phyloP scores from a whole-genome alignment of 805 yeast genomes.

The Candida boleticola region DNA sequence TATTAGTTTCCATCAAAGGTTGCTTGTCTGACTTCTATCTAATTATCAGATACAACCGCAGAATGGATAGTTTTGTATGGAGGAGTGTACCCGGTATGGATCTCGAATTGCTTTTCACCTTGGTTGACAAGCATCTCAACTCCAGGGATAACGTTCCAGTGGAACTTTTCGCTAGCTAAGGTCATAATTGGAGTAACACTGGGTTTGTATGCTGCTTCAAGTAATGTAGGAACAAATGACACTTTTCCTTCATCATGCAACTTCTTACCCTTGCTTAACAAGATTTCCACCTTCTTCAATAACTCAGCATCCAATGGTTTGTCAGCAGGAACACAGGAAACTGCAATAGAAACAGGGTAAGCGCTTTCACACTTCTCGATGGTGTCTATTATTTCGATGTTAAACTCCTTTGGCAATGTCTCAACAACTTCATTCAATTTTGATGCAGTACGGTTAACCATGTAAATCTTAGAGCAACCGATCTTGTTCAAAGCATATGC shows the following conservation, averaged over 20 bases:
- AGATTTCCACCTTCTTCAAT: conserved; percentile 45
- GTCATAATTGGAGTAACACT: conserved; percentile 81
- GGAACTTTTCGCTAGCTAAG: conserved; percentile 57
- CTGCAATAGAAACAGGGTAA: conserved; percentile 56
- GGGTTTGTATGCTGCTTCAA: conserved; percentile 97
- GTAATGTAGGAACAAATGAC: conserved; percentile 46
- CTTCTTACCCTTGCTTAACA: conserved; percentile 42
- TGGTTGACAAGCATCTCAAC: conserved; percentile 90
- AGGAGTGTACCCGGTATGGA: conserved; percentile 69
- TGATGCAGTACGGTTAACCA: conserved; percentile 75
- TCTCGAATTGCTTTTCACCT: conserved; percentile 81
- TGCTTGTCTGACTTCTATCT: background rate
- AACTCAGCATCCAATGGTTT: conserved; percentile 58
- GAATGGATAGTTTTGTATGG: conserved; percentile 61
- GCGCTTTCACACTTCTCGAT: conserved; percentile 43
- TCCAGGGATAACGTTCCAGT: conserved; percentile 88
- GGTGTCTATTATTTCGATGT: conserved; percentile 56
- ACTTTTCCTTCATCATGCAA: conserved; percentile 30
- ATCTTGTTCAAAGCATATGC: conserved; percentile 75
- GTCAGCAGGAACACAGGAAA: conserved; percentile 85
- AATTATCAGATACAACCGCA: conserved; percentile 46
- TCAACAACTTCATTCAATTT: conserved; percentile 59
- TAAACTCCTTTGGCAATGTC: conserved; percentile 58
- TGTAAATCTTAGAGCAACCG: conserved; percentile 75
- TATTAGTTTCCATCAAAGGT: no score